Evolutionary conservation across 2,329 filamentous ascomycete species (phyloP), one percentile per base, ranked within the genome.

Genomic region (Clarireedia hainanense): DNA sequence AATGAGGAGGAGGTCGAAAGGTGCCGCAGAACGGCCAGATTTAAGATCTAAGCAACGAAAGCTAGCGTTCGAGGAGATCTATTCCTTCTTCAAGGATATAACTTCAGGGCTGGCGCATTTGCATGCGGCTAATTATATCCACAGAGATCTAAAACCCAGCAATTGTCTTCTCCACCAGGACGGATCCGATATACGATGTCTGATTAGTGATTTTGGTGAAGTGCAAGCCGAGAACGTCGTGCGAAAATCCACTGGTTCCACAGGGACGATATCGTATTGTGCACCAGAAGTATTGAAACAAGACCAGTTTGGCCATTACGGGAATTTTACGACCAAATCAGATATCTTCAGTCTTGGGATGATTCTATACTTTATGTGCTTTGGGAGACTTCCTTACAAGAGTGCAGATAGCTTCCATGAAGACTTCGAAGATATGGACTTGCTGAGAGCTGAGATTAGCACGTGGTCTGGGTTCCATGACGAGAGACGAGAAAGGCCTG

Each of bases 351-450:
- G 91, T 1, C 76, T 99, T 0, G 94, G 94, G 49, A 96, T 99
- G 92, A 97, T 97, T 55, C 79, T 99, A 3, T 95, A 97, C 70
- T 99, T 99, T 68, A 87, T 99, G 78, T 99, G 94, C 69, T 99
- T 99, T 68, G 89, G 87, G 1, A 80, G 86, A 47, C 78, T 99
- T 10, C 94, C 94, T 0, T 99, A 97, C 68, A 77, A 74, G 24
- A 88, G 86, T 63, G 89, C 91, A 52, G 92, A 97, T 67, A 79
- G 86, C 3, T 78, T 95, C 23, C 83, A 96, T 58, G 92, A 97
- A 70, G 92, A 97, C 67, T 84, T 90, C 55, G 94, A 99, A 68
- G 91, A 97, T 62, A 77, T 96, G 5, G 91, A 96, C 63, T 76
- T 85, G 61, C 78, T 99, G 30, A 83, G 91, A 43, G 86, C 79